A percentile compares a stretch with the other conserved stretches of the same genome.
These are phyloP conservation scores for Metarhizium guizhouense DNA, from an alignment of 2,329 filamentous ascomycete species.

Conservation along the genomic window DNA sequence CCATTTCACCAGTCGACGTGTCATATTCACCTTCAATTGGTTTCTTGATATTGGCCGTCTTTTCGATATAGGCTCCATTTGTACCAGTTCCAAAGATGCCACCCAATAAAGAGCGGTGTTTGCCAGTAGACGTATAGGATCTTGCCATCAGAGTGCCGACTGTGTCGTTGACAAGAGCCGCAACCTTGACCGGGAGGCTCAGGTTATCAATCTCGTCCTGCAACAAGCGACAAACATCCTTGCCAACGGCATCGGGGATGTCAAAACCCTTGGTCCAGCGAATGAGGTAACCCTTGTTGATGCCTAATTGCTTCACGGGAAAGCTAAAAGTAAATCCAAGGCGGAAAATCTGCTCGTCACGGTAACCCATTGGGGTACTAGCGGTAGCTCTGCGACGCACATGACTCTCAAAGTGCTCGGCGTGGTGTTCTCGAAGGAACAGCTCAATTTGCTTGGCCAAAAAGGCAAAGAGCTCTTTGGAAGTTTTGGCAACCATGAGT, in stretches of 20 bases:
- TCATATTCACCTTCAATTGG: slow-evolving; percentile 63
- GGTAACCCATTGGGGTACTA: slow-evolving; percentile 48
- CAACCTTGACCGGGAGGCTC: slow-evolving; percentile 82
- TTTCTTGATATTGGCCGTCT: slow-evolving; percentile 78
- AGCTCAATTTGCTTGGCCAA: slow-evolving; percentile 84
- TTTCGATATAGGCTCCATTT: slow-evolving; percentile 96
- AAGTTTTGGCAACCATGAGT: slow-evolving; percentile 81
- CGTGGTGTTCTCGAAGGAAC: slow-evolving; percentile 82
- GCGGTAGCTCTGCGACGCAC: slow-evolving; percentile 53
- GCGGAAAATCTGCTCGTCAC: slow-evolving; percentile 74
- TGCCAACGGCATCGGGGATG: slow-evolving; percentile 85
- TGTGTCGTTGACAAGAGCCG: slow-evolving; percentile 93
- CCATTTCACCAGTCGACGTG: slow-evolving; percentile 80
- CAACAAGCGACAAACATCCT: slow-evolving; percentile 87
- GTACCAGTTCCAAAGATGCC: slow-evolving; percentile 97
- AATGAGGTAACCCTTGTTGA: slow-evolving; percentile 90
- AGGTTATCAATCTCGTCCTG: slow-evolving; percentile 85
- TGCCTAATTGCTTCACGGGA: slow-evolving; percentile 85
- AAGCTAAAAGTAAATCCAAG: slow-evolving; percentile 99
- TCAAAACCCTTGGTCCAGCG: slow-evolving; percentile 99
- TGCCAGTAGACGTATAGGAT: slow-evolving; percentile 85
- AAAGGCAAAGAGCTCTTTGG: slow-evolving; percentile 83
- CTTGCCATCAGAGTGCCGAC: slow-evolving; percentile 97
- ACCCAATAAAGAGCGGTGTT: slow-evolving; percentile 79
- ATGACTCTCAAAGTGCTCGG: slow-evolving; percentile 72